Evolutionary conservation across 768 basidiomycete species (phyloP).

Genomic region (Phanerodontia chrysosporium): DNA sequence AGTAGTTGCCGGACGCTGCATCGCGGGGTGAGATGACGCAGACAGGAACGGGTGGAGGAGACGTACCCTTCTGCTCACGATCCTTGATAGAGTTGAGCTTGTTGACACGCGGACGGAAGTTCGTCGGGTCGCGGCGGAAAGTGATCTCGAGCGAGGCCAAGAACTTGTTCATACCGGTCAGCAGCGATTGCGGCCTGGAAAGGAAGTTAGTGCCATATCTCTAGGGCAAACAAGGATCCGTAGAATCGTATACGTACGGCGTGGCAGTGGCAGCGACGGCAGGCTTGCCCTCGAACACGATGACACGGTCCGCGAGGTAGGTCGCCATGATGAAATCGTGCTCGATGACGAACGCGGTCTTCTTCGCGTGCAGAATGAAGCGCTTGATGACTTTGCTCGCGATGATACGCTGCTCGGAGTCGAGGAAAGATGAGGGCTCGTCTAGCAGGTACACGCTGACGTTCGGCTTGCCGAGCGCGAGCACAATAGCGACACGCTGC

Average conservation of each 20-base stretch:
- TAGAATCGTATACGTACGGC: slow-evolving; percentile 51
- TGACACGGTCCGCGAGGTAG: slow-evolving; percentile 96
- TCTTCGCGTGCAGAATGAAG: slow-evolving; percentile 95
- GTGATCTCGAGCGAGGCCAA: slow-evolving; percentile 94
- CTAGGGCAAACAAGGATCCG: not conserved
- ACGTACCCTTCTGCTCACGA: slow-evolving; percentile 65
- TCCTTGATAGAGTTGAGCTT: slow-evolving; percentile 84
- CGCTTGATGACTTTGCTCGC: slow-evolving; percentile 98
- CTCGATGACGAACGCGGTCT: slow-evolving; percentile 98
- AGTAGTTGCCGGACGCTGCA: slow-evolving; percentile 73
- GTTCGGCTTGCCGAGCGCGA: slow-evolving; percentile 84
- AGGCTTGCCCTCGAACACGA: slow-evolving; percentile 86
- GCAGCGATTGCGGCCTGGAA: slow-evolving; percentile 82
- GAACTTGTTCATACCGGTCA: slow-evolving; percentile 98
- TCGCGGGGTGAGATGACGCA: slow-evolving; percentile 22
- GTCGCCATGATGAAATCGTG: slow-evolving; percentile 99
- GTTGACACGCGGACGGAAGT: slow-evolving; percentile 86
- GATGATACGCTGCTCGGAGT: slow-evolving; percentile 99
- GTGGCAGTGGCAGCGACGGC: slow-evolving; percentile 87
- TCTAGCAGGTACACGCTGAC: slow-evolving; percentile 92
- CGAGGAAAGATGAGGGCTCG: slow-evolving; percentile 91
- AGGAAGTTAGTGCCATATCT: not conserved
- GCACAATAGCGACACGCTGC: slow-evolving; percentile 93
- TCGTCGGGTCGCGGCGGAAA: slow-evolving; percentile 96
- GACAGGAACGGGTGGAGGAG: slow-evolving; percentile 35